Conservation (phyloP, 305 asterid genomes). For the Fraxinus albicans region DNA sequence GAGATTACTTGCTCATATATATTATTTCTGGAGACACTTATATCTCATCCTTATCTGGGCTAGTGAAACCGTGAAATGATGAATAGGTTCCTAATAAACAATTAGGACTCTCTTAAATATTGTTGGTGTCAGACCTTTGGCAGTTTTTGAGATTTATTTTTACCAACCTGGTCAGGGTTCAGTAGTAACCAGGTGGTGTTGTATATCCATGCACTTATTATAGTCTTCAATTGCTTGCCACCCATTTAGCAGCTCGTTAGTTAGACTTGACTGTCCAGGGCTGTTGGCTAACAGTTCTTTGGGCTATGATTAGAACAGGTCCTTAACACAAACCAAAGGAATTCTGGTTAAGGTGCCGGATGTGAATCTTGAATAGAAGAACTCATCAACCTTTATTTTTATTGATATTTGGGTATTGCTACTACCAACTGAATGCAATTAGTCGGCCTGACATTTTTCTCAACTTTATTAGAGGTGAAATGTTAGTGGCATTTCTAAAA, state of each 20-base stretch:
- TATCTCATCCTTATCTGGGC: background rate
- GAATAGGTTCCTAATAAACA: background rate
- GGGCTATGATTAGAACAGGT: background rate
- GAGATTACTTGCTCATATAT: background rate
- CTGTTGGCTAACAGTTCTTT: background rate
- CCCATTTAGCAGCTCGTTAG: background rate
- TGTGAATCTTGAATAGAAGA: background rate
- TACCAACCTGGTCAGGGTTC: background rate
- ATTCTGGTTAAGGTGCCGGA: background rate
- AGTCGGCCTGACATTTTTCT: background rate
- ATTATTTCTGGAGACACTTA: background rate
- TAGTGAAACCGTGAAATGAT: background rate
- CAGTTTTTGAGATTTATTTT: background rate
- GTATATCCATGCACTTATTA: background rate
- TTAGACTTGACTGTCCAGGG: background rate
- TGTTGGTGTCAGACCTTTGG: background rate
- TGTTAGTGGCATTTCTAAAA: background rate
- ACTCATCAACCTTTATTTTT: background rate
- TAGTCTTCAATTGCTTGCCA: background rate
- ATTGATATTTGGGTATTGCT: background rate
- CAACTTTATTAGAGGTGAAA: background rate
- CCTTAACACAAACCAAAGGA: background rate
- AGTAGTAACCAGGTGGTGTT: background rate
- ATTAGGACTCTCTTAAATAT: background rate
- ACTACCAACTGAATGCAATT: background rate